Base-by-base conservation (phyloP, 306 rosid genomes). In the Fragaria iinumae region DNA sequence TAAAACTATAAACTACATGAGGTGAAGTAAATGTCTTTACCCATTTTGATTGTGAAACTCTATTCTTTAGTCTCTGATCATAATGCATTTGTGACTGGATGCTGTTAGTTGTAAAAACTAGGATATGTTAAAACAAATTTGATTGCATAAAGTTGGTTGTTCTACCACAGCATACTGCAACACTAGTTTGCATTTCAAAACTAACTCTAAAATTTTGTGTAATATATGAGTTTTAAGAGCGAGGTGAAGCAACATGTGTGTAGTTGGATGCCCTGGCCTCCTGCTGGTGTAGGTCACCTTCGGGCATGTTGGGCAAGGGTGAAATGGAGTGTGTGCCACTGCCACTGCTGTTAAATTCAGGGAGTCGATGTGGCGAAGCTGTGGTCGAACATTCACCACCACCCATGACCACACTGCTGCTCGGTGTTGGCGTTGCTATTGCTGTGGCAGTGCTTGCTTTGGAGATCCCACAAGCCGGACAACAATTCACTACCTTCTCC, bases 301-400 rank as follows among this genome's bases (percentile, higher is more conserved):
- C 79, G 79, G 57, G 67, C 57, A n/a, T 70, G 34, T 43, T 67
- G 57, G 72, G 29, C 11, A 81, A 62, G 4, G 20, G 67, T 41
- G 20, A 10, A 1, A 23, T 2, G 11, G 43, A 73, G 56, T 43
- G 4, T 12, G 12, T 34, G n/a, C 48, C 62, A 27, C 39, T 66
- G 23, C 23, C 39, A 7, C 12, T 36, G 50, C n/a, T 52, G 43
- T 59, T 63, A 59, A 39, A 74, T 11, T 59, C 68, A 2, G 65
- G 50, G 48, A 73, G 36, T 9, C 39, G 67, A 3, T 32, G 10
- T 43, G 86, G 88, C 8, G 84, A 79, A n/a, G 81, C 70, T 21
- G 86, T 81, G 45, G 84, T 77, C 52, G 89, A 77, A 55, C 83
- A 75, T 44, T 87, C 83, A 34, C 77, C 85, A 34, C 80, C 83